Base-by-base conservation (phyloP, 2,329 filamentous ascomycete species). In the Xylariales sp. region DNA sequence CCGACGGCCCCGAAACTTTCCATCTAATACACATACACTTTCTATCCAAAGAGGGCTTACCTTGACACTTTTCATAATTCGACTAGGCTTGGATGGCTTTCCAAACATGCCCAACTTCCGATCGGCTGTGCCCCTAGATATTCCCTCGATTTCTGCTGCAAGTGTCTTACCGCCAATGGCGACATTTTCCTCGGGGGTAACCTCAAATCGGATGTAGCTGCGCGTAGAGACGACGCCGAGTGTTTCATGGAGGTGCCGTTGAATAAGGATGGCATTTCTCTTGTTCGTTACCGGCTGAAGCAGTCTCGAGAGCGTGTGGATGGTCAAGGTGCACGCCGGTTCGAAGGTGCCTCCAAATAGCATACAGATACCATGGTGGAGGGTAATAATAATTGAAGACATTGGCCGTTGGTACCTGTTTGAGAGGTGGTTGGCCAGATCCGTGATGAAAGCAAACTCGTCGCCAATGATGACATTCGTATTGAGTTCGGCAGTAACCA, bases 241-340 rank as follows among this genome's bases (percentile, higher is more conserved):
- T 0, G 89, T 84, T 30, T 93, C 90, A 14, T 89, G 84, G 78
- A 97, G 86, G 77, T 92, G 90, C n/a, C 83, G 84, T 76, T 96
- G 92, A 3, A 97, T 86, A 18, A 97, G 81, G n/a, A 86, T 85
- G 0, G 93, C 89, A 78, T 95, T 96, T 69, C 93, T 89, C 77
- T 92, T 91, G 81, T 97, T 97, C 60, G 89, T 93, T 3, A 89
- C 86, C 0, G 92, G 88, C 68, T 90, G 89, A 65, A 96, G 82
- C 71, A 93, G 86, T 10, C 84, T 84, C 0, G 91, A 85, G 9
- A 96, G 83, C 0, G 93, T 90, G 43, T 87, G 90, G 67, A 97
- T 87, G 41, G 88, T 91, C 75, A 97, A 83, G 67, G 90, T 86
- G 76, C 97, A 97, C 23, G 93, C 92, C 3, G 93, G 91, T 58